Evolutionary conservation across 2,329 filamentous ascomycete genomes (phyloP).

Genomic region (Aspergillus latus): DNA sequence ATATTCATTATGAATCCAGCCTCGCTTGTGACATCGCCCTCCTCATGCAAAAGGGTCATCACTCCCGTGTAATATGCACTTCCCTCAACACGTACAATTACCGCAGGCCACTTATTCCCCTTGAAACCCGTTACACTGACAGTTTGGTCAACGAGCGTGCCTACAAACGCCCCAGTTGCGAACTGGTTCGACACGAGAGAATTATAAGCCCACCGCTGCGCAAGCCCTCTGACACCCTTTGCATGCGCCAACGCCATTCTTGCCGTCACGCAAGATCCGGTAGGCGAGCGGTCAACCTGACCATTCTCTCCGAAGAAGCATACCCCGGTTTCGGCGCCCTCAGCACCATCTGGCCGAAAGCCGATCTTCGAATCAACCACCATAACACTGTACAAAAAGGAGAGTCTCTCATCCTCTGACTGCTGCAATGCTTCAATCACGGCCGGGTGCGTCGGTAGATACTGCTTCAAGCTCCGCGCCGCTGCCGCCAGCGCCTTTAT

Average conservation of each 20-base stretch:
- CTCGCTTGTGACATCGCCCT: slow-evolving; percentile 24
- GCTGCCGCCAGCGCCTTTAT: slow-evolving; percentile 22
- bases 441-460: slow-evolving; percentile 20
- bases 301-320: slow-evolving; percentile 48
- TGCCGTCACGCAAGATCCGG: slow-evolving; percentile 40
- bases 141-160: slow-evolving; percentile 22
- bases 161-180: slow-evolving; percentile 24
- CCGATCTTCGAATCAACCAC: slow-evolving; percentile 33
- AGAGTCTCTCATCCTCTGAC: slow-evolving; percentile 34
- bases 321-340: slow-evolving; percentile 43
- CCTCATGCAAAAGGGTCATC: slow-evolving; percentile 30
- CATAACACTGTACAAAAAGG: slow-evolving; percentile 46
- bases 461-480: slow-evolving; percentile 17
- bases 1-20: background rate
- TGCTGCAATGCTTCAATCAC: slow-evolving; percentile 27
- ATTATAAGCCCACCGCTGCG: slow-evolving; percentile 36
- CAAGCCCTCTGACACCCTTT: slow-evolving; percentile 24
- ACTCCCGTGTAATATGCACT: slow-evolving; percentile 35
- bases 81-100: slow-evolving; percentile 34
- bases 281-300: slow-evolving; percentile 49
- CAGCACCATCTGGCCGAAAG: slow-evolving; percentile 13
- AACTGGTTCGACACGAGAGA: slow-evolving; percentile 38
- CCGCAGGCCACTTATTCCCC: slow-evolving; percentile 7
- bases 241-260: slow-evolving; percentile 38
- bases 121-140: slow-evolving; percentile 7